phyloP scores from a whole-genome alignment of 768 basidiomycete species.

The Gloeopeniophorella convolvens region DNA sequence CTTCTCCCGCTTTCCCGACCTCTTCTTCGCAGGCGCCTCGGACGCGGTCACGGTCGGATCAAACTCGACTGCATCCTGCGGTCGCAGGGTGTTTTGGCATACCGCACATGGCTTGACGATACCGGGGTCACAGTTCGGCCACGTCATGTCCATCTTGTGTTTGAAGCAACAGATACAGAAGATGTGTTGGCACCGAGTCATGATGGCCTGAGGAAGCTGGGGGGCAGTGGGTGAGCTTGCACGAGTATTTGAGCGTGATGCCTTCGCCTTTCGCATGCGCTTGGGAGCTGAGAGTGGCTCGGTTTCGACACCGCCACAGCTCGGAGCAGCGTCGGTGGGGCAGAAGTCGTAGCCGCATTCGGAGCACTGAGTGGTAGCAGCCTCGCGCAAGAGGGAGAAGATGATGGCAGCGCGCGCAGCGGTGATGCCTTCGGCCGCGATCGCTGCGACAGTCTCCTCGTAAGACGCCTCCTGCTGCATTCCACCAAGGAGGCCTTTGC shows the following conservation, averaged over 20 bases:
- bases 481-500: slow-evolving; percentile 46
- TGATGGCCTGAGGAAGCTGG: slow-evolving; percentile 47
- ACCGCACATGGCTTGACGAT: slow-evolving; percentile 62
- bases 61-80: slow-evolving; percentile 79
- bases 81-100: slow-evolving; percentile 63
- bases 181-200: slow-evolving; percentile 93
- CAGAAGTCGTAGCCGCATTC: slow-evolving; percentile 82
- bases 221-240: slow-evolving; percentile 56
- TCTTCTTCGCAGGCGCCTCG: slow-evolving; percentile 48
- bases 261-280: slow-evolving; percentile 47
- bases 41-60: slow-evolving; percentile 48
- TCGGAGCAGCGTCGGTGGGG: slow-evolving; percentile 33
- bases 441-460: slow-evolving; percentile 72
- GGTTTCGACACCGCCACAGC: slow-evolving; percentile 39
- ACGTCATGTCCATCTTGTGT: slow-evolving; percentile 66
- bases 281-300: slow-evolving; percentile 46
- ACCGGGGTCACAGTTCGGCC: slow-evolving; percentile 64
- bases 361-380: slow-evolving; percentile 81
- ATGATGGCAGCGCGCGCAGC: slow-evolving; percentile 70
- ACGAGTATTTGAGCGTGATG: slow-evolving; percentile 67
- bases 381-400: slow-evolving; percentile 78
- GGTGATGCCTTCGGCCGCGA: slow-evolving; percentile 74
- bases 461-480: slow-evolving; percentile 49
- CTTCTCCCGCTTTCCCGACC: slow-evolving; percentile 59
- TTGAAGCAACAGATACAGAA: slow-evolving; percentile 88